Conservation (phyloP, 75 land plant genomes). For the Picea sitchensis region DNA sequence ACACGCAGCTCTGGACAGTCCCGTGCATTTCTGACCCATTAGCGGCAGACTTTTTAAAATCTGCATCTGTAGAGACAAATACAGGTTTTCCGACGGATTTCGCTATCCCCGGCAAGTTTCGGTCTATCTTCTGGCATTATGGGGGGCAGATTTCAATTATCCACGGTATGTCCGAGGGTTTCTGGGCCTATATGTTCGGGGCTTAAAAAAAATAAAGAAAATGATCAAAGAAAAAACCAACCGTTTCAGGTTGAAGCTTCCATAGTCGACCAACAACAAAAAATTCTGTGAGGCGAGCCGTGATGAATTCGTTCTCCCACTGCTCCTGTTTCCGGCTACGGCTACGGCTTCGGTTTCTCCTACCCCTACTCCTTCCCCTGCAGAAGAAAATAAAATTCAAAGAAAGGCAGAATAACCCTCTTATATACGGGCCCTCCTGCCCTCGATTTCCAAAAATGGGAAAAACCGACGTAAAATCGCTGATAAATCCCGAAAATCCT, state of each 20-base stretch:
- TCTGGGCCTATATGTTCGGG: neutral
- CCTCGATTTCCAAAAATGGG: neutral
- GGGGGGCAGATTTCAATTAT: neutral
- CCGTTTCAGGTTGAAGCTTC: slow-evolving; percentile 1
- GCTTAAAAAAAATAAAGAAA: neutral
- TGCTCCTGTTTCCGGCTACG: neutral
- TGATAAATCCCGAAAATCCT: slow-evolving; percentile 9
- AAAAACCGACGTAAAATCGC: slow-evolving; percentile 3
- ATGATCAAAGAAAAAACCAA: neutral
- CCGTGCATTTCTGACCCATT: neutral
- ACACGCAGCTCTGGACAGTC: neutral
- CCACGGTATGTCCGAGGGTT: neutral
- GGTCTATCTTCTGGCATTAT: neutral
- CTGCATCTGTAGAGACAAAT: neutral
- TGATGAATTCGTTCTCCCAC: neutral
- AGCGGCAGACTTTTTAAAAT: neutral
- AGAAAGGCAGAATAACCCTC: neutral
- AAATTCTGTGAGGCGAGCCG: neutral
- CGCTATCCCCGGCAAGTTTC: neutral
- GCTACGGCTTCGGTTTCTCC: no score
- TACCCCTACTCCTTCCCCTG: neutral
- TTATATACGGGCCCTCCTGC: neutral
- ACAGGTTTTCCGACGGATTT: neutral
- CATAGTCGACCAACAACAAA: neutral
- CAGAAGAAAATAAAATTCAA: neutral